Percentiles rank a stretch among this genome's conserved stretches.
These are phyloP conservation scores for Penicillium crystallinum DNA, from an alignment of 495 filamentous ascomycete genomes.

Conservation along the genomic window DNA sequence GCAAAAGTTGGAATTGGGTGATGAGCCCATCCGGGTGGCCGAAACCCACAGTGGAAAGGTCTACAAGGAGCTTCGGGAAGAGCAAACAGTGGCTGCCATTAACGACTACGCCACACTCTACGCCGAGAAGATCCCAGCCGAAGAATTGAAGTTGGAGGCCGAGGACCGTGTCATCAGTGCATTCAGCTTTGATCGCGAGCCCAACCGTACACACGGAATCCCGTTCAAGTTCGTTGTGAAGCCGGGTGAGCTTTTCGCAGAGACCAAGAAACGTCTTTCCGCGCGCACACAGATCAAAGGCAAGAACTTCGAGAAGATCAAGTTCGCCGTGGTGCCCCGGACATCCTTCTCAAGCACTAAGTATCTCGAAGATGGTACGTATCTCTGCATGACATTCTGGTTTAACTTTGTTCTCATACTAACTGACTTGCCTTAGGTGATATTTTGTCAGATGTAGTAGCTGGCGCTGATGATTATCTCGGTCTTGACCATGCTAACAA, in stretches of 20 bases:
- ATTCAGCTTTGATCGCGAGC: slow-evolving; percentile 89
- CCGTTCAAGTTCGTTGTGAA: slow-evolving; percentile 90
- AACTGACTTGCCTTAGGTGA: slow-evolving; percentile 57
- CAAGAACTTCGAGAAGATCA: slow-evolving; percentile 97
- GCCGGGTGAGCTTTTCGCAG: slow-evolving; percentile 76
- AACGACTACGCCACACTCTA: slow-evolving; percentile 82
- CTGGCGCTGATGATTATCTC: slow-evolving; percentile 68
- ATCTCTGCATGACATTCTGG: neutral
- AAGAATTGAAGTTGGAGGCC: slow-evolving; percentile 59
- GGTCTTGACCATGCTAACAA: slow-evolving; percentile 90
- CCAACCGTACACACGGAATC: slow-evolving; percentile 69
- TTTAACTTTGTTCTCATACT: neutral
- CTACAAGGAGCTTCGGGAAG: slow-evolving; percentile 62
- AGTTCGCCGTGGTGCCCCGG: slow-evolving; percentile 78
- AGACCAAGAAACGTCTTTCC: slow-evolving; percentile 86
- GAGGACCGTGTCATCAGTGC: slow-evolving; percentile 62
- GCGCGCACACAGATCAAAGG: slow-evolving; percentile 91
- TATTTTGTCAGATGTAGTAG: slow-evolving; percentile 68
- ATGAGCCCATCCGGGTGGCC: slow-evolving; percentile 68
- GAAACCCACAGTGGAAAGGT: slow-evolving; percentile 75
- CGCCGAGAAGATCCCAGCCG: slow-evolving; percentile 74
- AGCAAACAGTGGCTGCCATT: slow-evolving; percentile 63
- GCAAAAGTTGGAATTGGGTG: slow-evolving; percentile 72
- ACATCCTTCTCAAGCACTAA: slow-evolving; percentile 64
- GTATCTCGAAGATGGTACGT: slow-evolving; percentile 85